Base-by-base conservation (phyloP, 108 stramenopile genomes). In the Mediolabrus comicus region DNA sequence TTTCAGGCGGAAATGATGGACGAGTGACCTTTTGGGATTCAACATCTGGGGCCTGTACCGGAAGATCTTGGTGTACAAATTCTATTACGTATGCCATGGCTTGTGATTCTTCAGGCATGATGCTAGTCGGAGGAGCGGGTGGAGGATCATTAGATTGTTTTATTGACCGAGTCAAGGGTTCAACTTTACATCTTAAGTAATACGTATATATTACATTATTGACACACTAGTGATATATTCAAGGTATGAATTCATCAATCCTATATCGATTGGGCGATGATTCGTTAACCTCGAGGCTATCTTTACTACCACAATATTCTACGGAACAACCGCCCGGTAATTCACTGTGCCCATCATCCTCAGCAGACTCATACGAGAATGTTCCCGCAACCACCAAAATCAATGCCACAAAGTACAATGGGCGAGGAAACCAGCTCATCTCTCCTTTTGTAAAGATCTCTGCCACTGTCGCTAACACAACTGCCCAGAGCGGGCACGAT, bases 401-500 rank as follows among this genome's bases (percentile, higher is more conserved):
- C 38, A 79, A 54, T 39, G 70, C 59, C 12, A 57, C 53, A 26
- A 72, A 79, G 46, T 72, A 79, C 25, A 56, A 35, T 14, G 60
- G 77, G 65, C 43, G 65, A 32, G 30, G 35, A 16, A 24, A 61
- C 53, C 57, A 31, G 3, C 24, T 3, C 32, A 30, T 29, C 35
- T 33, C n/a, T 27, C 64, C 24, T 17, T 26, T 30, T 14, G 32
- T n/a, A 22, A 25, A 16, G 41, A 59, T 16, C 51, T 43, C 39
- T 62, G 13, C 52, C 26, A 80, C 53, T 28, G 83, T 70, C 34
- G 84, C 71, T 59, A 92, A 82, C 2, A 85, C 52, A 59, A 88
- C 84, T 5, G 92, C 87, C 87, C 87, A 92, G 16, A 92, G 57
- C 28, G 85, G 86, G 33, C 81, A 63, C 1, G 84, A 61, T 73